Percentiles rank a stretch among this genome's conserved stretches.
Evolutionary conservation across 1,284 basidiomycete species (phyloP).

Genomic region (Boletus calvinii): DNA sequence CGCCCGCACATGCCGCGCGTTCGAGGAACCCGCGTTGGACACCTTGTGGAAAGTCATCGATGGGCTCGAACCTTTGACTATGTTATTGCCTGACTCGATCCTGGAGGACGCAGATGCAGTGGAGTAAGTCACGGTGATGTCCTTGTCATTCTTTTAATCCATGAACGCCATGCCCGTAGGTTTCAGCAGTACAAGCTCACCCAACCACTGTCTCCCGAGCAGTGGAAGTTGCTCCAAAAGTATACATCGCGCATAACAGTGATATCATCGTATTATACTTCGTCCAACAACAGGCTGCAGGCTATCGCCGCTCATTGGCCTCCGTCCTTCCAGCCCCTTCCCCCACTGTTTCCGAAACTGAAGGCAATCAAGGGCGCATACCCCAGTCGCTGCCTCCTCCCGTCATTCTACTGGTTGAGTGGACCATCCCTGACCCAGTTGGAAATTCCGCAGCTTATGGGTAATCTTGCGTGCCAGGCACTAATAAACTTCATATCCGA

Average conservation of each 20-base stretch:
- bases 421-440: not conserved
- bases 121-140: too few relatives aligned
- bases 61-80: not conserved
- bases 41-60: not conserved
- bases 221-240: not conserved
- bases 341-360: not conserved
- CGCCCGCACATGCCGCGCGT: not conserved
- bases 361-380: not conserved
- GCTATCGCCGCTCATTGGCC: not conserved
- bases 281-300: not conserved
- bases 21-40: not conserved
- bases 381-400: not conserved
- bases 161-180: too few relatives aligned
- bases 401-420: not conserved
- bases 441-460: not conserved
- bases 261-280: not conserved
- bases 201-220: not conserved
- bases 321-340: not conserved
- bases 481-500: not conserved
- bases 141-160: too few relatives aligned
- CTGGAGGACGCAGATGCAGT: too few relatives aligned
- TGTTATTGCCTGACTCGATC: not conserved
- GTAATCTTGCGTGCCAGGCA: too few relatives aligned
- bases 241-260: not conserved
- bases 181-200: too few relatives aligned